A percentile compares a stretch with the other conserved stretches of the same genome.
phyloP scores from a whole-genome alignment of 148 eudicot species.

The Persicaria maculosa region DNA sequence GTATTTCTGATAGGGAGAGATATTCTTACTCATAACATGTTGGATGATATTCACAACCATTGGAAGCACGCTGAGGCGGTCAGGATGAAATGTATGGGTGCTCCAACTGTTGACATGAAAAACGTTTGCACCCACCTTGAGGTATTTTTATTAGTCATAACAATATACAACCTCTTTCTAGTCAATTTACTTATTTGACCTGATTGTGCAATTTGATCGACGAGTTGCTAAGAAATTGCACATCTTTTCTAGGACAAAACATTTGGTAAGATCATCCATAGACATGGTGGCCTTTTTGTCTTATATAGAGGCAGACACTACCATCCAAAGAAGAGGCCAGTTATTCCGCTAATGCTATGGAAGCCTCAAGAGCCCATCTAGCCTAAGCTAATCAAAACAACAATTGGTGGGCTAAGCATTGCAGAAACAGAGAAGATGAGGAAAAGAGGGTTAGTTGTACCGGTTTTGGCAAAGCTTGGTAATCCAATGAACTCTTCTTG shows the following conservation, averaged over 20 bases:
- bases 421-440: conserved; percentile 84
- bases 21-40: conserved; percentile 92
- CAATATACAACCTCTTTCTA: neutral
- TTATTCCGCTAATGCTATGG: conserved; percentile 89
- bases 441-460: conserved; percentile 69
- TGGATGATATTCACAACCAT: conserved; percentile 79
- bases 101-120: conserved; percentile 90
- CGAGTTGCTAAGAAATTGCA: neutral
- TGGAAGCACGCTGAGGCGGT: conserved; percentile 88
- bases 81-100: conserved; percentile 95
- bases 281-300: conserved; percentile 67
- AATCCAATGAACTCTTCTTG: conserved; percentile 8
- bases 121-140: conserved; percentile 77
- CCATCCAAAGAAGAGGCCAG: conserved; percentile 65
- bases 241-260: conserved; percentile 61
- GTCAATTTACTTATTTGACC: neutral
- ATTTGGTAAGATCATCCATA: conserved; percentile 67
- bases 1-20: conserved; percentile 57
- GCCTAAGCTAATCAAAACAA: conserved; percentile 82
- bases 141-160: conserved; percentile 32
- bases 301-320: conserved; percentile 85
- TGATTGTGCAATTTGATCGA: neutral
- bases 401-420: conserved; percentile 79
- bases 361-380: conserved; percentile 89
- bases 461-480: conserved; percentile 80